Evolutionary conservation across 164 flowering plant species (phyloP).

Genomic region (Kingdonia uniflora): DNA sequence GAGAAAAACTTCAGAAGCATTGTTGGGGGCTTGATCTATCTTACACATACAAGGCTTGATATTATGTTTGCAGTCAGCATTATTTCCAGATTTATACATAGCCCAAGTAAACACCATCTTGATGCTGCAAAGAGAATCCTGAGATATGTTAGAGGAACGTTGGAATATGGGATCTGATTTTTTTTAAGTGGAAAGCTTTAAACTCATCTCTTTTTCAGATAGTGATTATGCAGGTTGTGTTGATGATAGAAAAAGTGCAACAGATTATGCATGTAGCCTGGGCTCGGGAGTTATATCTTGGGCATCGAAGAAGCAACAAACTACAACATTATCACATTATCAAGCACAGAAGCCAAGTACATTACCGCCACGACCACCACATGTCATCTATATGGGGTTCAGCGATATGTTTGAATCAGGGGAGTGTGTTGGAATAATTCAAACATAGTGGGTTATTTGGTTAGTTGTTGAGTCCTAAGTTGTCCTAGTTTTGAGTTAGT

Average conservation of each 20-base stretch:
- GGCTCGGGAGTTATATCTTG: conserved; percentile 12
- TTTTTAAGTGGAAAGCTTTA: too few species aligned
- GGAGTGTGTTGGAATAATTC: too few species aligned
- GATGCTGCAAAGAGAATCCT: conserved; percentile 6
- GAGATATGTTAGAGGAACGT: background rate
- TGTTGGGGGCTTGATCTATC: conserved; percentile 6
- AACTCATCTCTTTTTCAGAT: background rate
- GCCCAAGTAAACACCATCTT: conserved; percentile 8
- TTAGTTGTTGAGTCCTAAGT: too few species aligned
- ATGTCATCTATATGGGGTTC: conserved; percentile 16
- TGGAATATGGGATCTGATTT: conserved; percentile 3
- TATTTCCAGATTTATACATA: conserved; percentile 8
- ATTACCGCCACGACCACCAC: conserved; percentile 1
- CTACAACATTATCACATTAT: conserved; percentile 1
- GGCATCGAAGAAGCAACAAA: conserved; percentile 17
- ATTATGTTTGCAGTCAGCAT: conserved; percentile 3
- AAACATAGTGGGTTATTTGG: too few species aligned
- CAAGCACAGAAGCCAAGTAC: conserved; percentile 15
- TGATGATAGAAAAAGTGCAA: conserved; percentile 13
- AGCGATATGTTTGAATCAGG: too few species aligned
- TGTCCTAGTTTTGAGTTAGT: too few species aligned
- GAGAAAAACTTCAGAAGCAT: background rate
- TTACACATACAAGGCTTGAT: conserved; percentile 2
- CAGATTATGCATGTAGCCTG: too few species aligned
- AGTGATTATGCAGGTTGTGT: conserved; percentile 3